These are phyloP conservation scores for Panicum virgatum DNA, from an alignment of 202 grass and related monocot species.

Conservation along the genomic window DNA sequence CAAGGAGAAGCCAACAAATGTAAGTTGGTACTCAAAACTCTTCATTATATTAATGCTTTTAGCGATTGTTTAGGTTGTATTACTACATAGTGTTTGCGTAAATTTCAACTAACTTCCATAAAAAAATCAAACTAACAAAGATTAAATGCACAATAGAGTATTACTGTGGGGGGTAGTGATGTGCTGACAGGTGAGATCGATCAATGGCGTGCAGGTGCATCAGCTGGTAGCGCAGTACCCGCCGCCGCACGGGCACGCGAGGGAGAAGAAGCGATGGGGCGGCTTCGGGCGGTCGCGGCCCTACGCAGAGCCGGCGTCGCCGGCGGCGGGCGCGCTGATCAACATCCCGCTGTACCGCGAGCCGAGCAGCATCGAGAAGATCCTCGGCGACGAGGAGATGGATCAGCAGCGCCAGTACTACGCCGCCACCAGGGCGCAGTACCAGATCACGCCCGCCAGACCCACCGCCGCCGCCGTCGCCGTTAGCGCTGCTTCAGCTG, in stretches of 20 bases:
- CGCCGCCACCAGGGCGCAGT: constrained; percentile 52
- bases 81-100: background rate
- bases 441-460: constrained; percentile 46
- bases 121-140: no score
- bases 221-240: constrained; percentile 48
- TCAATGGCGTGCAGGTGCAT: constrained; percentile 42
- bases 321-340: constrained; percentile 48
- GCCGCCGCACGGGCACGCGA: constrained; percentile 40
- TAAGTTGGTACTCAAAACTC: constrained; percentile 38
- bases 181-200: constrained; percentile 8
- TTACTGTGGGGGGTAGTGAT: background rate
- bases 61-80: background rate
- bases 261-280: constrained; percentile 92
- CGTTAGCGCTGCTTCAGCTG: background rate
- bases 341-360: constrained; percentile 74
- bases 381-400: constrained; percentile 80
- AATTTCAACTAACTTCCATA: no score
- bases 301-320: constrained; percentile 41
- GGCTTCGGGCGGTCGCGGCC: constrained; percentile 56
- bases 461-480: constrained; percentile 33
- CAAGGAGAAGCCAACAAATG: constrained; percentile 68
- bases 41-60: background rate
- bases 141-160: background rate
- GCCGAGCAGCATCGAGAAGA: constrained; percentile 97
- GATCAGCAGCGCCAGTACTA: constrained; percentile 52